phyloP scores from a whole-genome alignment of 139 green algal genomes.

The Tetraselmis striata region DNA sequence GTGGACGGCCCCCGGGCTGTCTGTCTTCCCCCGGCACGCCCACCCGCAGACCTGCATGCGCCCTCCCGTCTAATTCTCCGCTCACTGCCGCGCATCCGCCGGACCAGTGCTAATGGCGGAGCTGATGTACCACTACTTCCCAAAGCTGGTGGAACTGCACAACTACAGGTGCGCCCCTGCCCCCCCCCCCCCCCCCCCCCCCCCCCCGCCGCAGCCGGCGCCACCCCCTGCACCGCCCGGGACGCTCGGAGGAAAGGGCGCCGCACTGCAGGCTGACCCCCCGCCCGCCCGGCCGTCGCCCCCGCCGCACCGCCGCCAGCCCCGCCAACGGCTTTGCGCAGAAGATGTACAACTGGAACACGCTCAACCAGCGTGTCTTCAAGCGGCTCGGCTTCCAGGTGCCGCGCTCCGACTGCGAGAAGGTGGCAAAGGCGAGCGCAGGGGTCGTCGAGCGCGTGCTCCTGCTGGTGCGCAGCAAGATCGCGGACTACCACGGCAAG shows the following conservation, averaged over 20 bases:
- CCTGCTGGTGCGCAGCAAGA: constrained; percentile 64
- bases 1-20: too few relatives aligned
- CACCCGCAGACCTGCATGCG: too few relatives aligned
- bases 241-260: too few relatives aligned
- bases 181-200: too few relatives aligned
- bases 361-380: constrained; percentile 75
- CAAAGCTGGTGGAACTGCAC: constrained; percentile 85
- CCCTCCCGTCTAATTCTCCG: not conserved
- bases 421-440: constrained; percentile 44
- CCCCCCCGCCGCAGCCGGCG: too few relatives aligned
- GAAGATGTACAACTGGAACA: constrained; percentile 96
- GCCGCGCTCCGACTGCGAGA: constrained; percentile 47
- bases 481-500: constrained; percentile 36
- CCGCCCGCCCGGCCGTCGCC: too few relatives aligned
- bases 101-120: constrained; percentile 83
- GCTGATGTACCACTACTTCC: constrained; percentile 72
- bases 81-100: not conserved
- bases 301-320: too few relatives aligned
- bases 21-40: too few relatives aligned
- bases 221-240: too few relatives aligned
- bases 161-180: constrained; percentile 85
- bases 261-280: too few relatives aligned
- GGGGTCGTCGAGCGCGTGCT: constrained; percentile 73
- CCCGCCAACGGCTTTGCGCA: constrained; percentile 64
- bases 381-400: constrained; percentile 68